Conservation (phyloP, 345 rosid genomes). For the Linum tenue region DNA sequence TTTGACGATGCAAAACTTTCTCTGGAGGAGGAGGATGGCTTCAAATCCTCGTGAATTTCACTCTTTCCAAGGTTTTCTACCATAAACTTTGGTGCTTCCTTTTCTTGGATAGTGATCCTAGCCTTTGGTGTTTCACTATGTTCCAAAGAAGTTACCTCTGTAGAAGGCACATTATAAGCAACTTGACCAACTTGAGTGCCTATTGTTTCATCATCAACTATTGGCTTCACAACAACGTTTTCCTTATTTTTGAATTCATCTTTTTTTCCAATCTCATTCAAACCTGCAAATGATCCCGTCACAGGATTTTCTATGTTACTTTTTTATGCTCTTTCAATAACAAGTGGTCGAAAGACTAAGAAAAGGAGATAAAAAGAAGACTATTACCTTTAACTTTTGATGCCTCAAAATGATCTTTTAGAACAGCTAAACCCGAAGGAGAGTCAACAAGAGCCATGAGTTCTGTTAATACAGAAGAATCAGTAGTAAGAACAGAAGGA, state of each 20-base stretch:
- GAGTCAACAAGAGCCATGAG: constrained; percentile 31
- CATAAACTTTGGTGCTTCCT: background rate
- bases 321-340: background rate
- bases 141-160: constrained; percentile 14
- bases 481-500: constrained; percentile 13
- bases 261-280: constrained; percentile 21
- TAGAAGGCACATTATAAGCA: constrained; percentile 11
- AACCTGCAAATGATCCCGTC: constrained; percentile 22
- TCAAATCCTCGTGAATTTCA: background rate
- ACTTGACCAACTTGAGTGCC: constrained; percentile 6
- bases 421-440: constrained; percentile 21
- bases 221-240: constrained; percentile 22
- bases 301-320: constrained; percentile 4
- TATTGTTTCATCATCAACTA: constrained; percentile 13
- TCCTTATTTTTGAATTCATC: constrained; percentile 21
- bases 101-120: background rate
- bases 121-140: constrained; percentile 8
- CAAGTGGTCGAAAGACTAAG: background rate
- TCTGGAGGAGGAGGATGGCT: background rate
- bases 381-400: constrained; percentile 22
- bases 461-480: constrained; percentile 27
- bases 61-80: background rate
- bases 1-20: background rate
- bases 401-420: constrained; percentile 17
- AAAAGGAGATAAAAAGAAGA: background rate